Conservation (phyloP, 2,329 filamentous ascomycete genomes). For the Corinectria fuckeliana region DNA sequence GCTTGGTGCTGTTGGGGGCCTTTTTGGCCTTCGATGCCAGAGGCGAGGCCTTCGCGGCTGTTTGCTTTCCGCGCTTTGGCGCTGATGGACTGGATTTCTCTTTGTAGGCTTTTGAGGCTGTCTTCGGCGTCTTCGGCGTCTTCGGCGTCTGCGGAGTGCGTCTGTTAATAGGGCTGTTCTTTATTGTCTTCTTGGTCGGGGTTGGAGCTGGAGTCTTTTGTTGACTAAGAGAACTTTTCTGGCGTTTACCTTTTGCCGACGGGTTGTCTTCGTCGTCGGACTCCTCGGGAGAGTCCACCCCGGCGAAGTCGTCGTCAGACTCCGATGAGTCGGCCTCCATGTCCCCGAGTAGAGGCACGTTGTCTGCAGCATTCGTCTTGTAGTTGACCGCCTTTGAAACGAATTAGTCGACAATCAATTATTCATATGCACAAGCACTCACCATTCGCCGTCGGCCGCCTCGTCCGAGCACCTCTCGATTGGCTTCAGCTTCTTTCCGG, state of each 20-base stretch:
- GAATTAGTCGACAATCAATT: slow-evolving; percentile 21
- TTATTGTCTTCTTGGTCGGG: slow-evolving; percentile 34
- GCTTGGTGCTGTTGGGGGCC: slow-evolving; percentile 36
- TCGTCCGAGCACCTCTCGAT: slow-evolving; percentile 80
- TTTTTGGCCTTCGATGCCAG: slow-evolving; percentile 13
- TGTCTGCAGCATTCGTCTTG: slow-evolving; percentile 36
- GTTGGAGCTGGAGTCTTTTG: slow-evolving; percentile 33
- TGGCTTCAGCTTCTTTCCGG: slow-evolving; percentile 70
- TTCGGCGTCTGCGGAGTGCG: slow-evolving; percentile 41
- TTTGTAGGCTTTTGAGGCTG: slow-evolving; percentile 23
- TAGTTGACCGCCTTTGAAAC: slow-evolving; percentile 44
- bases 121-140: too few relatives aligned
- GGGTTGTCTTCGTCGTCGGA: slow-evolving; percentile 40
- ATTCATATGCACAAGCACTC: slow-evolving; percentile 20
- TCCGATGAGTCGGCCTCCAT: slow-evolving; percentile 39
- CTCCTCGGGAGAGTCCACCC: slow-evolving; percentile 39
- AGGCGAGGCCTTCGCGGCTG: slow-evolving; percentile 17
- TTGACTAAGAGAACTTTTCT: slow-evolving; percentile 35
- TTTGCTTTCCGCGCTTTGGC: slow-evolving; percentile 23
- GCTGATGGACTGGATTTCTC: slow-evolving; percentile 26
- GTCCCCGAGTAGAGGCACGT: slow-evolving; percentile 33
- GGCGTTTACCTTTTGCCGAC: slow-evolving; percentile 45
- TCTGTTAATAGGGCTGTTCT: slow-evolving; percentile 43
- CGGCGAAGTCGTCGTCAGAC: slow-evolving; percentile 45
- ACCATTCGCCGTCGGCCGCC: slow-evolving; percentile 74